Conservation (phyloP, 2,329 filamentous ascomycete genomes). For the Colletotrichum neosansevieriae region DNA sequence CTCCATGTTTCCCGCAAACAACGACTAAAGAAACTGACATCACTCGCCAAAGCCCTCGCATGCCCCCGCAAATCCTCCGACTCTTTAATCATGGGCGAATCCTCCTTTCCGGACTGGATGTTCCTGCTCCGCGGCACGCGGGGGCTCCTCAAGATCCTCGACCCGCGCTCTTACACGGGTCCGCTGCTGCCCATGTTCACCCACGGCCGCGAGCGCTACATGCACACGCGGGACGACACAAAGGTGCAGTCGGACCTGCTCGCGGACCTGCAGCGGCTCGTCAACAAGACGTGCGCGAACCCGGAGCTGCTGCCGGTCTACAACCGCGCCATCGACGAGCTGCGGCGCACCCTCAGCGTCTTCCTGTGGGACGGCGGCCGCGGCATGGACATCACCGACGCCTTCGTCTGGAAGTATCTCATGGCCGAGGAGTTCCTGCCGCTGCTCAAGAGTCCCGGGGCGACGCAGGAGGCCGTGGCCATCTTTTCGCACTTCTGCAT, state of each 20-base stretch:
- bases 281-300: slow-evolving; percentile 42
- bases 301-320: slow-evolving; percentile 41
- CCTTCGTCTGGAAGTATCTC: slow-evolving; percentile 55
- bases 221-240: slow-evolving; percentile 32
- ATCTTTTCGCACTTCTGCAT: slow-evolving; percentile 53
- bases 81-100: slow-evolving; percentile 47
- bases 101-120: slow-evolving; percentile 48
- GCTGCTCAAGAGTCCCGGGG: slow-evolving; percentile 46
- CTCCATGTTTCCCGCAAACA: too few species aligned
- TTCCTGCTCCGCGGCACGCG: slow-evolving; percentile 48
- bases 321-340: slow-evolving; percentile 41
- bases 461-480: slow-evolving; percentile 48
- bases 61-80: slow-evolving; percentile 47
- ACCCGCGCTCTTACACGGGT: slow-evolving; percentile 39
- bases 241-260: slow-evolving; percentile 39
- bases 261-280: slow-evolving; percentile 40
- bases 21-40: not conserved
- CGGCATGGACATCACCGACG: slow-evolving; percentile 51
- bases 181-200: slow-evolving; percentile 41
- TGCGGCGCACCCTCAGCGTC: slow-evolving; percentile 41
- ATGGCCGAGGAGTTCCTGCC: slow-evolving; percentile 52
- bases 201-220: slow-evolving; percentile 45
- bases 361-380: slow-evolving; percentile 39
- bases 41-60: slow-evolving; percentile 41
- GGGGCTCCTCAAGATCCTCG: slow-evolving; percentile 44